phyloP scores from a whole-genome alignment of 768 basidiomycete genomes.

The Baorangia bicolor region DNA sequence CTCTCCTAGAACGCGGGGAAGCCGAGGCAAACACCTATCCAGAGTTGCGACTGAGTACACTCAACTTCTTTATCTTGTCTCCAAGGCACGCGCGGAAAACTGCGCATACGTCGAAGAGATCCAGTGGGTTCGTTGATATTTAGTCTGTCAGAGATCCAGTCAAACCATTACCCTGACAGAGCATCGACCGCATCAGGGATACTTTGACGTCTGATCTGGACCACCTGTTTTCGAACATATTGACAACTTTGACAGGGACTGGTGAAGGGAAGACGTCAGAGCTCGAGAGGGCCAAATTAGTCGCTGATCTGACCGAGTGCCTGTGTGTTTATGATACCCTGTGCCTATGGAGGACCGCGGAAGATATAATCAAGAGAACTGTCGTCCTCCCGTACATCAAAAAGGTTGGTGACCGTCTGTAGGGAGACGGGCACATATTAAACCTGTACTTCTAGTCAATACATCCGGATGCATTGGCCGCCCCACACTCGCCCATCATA shows the following conservation, averaged over 20 bases:
- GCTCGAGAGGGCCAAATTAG: constrained; percentile 59
- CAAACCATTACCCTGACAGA: constrained; percentile 43
- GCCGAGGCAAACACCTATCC: constrained; percentile 74
- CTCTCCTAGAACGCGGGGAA: constrained; percentile 50
- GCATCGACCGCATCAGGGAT: constrained; percentile 79
- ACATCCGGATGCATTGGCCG: constrained; percentile 62
- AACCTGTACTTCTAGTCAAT: constrained; percentile 55
- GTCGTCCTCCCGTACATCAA: constrained; percentile 75
- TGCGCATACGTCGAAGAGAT: constrained; percentile 82
- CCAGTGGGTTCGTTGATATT: constrained; percentile 67
- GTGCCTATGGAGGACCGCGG: constrained; percentile 82
- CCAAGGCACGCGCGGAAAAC: constrained; percentile 74
- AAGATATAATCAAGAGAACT: constrained; percentile 75
- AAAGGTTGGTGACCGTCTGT: constrained; percentile 48
- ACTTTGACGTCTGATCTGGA: constrained; percentile 87
- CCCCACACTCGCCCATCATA: constrained; percentile 70
- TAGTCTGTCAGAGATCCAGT: constrained; percentile 1
- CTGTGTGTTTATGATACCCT: constrained; percentile 77
- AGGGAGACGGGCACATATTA: neutral
- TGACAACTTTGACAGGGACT: constrained; percentile 51
- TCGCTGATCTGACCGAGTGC: constrained; percentile 74
- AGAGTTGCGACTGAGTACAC: constrained; percentile 90
- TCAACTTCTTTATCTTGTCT: constrained; percentile 85
- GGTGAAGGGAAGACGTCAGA: constrained; percentile 53
- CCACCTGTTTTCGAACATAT: constrained; percentile 66